A percentile compares a stretch with the other conserved stretches of the same genome.
phyloP scores from a whole-genome alignment of 768 basidiomycete genomes.

The Mycena filopes region DNA sequence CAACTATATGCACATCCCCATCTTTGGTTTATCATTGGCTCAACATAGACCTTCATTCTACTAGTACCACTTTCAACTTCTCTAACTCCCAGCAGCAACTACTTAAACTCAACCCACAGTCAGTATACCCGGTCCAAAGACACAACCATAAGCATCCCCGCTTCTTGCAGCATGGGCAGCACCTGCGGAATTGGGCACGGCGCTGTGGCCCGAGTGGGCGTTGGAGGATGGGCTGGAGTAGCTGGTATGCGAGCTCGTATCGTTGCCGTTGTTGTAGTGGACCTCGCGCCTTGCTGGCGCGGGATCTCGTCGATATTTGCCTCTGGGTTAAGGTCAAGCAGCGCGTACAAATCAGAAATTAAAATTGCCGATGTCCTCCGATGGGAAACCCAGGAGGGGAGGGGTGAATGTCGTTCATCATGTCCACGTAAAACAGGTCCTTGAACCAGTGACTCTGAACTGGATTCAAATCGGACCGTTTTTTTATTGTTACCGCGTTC shows the following conservation, averaged over 20 bases:
- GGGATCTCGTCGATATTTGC: conserved; percentile 61
- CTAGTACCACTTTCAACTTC: too few species aligned
- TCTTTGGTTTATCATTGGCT: too few species aligned
- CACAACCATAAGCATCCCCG: too few species aligned
- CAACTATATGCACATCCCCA: too few species aligned
- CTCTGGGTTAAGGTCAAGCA: conserved; percentile 68
- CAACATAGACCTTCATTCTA: too few species aligned
- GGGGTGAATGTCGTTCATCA: not conserved
- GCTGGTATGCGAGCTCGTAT: conserved; percentile 52
- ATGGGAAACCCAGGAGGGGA: not conserved
- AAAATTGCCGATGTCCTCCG: not conserved
- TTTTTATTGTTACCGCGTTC: too few species aligned
- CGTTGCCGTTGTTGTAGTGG: conserved; percentile 38
- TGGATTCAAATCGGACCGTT: too few species aligned
- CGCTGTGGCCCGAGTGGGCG: conserved; percentile 43
- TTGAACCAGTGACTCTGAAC: too few species aligned
- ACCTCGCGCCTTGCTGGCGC: conserved; percentile 74
- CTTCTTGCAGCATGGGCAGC: too few species aligned
- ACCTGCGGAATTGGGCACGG: conserved; percentile 39
- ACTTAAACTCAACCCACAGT: too few species aligned
- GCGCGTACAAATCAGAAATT: conserved; percentile 38
- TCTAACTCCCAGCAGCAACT: too few species aligned
- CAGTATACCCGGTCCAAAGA: too few species aligned
- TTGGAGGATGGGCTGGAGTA: conserved; percentile 47
- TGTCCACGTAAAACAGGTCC: not conserved